phyloP scores from a whole-genome alignment of 1,284 basidiomycete genomes.

The Ceratobasidium sp. region DNA sequence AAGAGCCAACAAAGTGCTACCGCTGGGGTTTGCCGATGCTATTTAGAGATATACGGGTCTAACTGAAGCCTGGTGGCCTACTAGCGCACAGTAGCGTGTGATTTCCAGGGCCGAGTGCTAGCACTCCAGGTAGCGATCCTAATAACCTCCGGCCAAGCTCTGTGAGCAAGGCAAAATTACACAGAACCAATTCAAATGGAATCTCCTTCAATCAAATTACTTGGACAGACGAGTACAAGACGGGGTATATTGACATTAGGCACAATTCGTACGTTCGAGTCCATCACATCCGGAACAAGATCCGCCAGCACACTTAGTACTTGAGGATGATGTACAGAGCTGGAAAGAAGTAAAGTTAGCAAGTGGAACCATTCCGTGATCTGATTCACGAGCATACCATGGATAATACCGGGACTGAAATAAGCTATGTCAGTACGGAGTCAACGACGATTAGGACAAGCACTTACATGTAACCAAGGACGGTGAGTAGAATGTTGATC shows the following conservation, averaged over 20 bases:
- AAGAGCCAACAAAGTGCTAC: no score
- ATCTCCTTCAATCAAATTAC: neutral
- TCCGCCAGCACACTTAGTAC: slow-evolving; percentile 1
- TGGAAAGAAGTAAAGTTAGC: slow-evolving; percentile 5
- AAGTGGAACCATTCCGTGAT: neutral
- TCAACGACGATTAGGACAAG: neutral
- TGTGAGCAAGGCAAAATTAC: no score
- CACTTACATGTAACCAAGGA: slow-evolving; percentile 45
- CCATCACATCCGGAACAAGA: neutral
- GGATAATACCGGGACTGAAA: slow-evolving; percentile 32
- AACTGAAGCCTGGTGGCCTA: no score
- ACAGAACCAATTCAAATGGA: neutral
- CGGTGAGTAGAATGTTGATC: slow-evolving; percentile 78
- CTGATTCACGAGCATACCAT: slow-evolving; percentile 15
- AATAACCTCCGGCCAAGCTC: no score
- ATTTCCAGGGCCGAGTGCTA: no score
- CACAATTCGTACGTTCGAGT: slow-evolving; percentile 4
- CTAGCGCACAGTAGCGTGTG: no score
- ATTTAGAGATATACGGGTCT: no score
- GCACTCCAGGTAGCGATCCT: no score
- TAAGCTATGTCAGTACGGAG: neutral
- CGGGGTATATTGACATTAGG: slow-evolving; percentile 33
- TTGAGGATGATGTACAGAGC: slow-evolving; percentile 36
- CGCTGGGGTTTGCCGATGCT: no score
- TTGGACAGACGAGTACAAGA: slow-evolving; percentile 17